Base-by-base conservation (phyloP, 495 filamentous ascomycete species). In the Rhizodiscina lignyota region DNA sequence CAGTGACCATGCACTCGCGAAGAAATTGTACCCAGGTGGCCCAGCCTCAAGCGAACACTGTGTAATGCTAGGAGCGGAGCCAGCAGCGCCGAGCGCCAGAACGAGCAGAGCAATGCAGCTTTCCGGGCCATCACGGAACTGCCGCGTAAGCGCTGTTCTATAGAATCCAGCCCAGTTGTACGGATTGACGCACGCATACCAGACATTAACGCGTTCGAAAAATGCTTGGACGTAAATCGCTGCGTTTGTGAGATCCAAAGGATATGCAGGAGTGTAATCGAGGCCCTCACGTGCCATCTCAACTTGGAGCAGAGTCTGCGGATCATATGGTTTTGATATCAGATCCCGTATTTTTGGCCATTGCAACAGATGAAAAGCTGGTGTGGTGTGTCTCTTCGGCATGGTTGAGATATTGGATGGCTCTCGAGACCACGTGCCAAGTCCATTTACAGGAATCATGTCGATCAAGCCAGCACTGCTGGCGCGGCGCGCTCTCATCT, bases 111-210 rank as follows among this genome's bases (percentile, higher is more conserved):
- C 80, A 42, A 84, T 76, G 43, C 81, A 87, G 43, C 79, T 84
- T 44, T 84, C 80, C 0, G 79, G 72, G 1, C 80, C 79, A 39
- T 79, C 70, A 35, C 75, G 71, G 43, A 85, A 84, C 4, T 73
- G 69, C 39, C 70, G 70, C 1, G 77, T 75, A 2, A 82, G 61
- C 0, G 81, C 81, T 4, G 64, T 74, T 15, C 67, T 63, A 50
- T 85, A 85, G 52, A 82, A 75, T 38, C 66, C 70, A n/a, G 66
- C 62, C 81, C 80, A 87, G 15, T 71, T 79, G 54, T 76, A 80
- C 17, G 81, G 81, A 52, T 83, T 85, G 35, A 87, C 79, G 52
- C 77, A 81, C 21, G 81, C 80, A 42, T 85, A 85, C 78, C 80
- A 87, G 4, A 82, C 66, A 48, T 85, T 85, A 37, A 82, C 81